Base-by-base conservation (phyloP, 2,329 filamentous ascomycete species). In the Leptosphaerulina australis region DNA sequence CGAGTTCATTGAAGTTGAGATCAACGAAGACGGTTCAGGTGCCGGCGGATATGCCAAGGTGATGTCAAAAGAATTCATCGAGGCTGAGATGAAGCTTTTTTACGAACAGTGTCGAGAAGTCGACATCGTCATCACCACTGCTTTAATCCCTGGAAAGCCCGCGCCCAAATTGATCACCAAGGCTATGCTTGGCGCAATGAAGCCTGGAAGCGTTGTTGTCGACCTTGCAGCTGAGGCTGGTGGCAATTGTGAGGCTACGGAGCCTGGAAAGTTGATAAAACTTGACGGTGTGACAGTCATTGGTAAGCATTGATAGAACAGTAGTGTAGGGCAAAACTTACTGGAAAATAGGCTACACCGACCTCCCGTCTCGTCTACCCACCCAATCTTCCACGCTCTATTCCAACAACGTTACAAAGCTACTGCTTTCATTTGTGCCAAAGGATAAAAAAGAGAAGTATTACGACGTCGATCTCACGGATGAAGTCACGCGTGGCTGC, bases 1-100 rank as follows among this genome's bases (percentile, higher is more conserved):
- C 14, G 91, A 96, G 66, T 96, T 95, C 64, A 83, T 96, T 60
- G 90, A 96, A 72, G 91, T 96, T 17, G 87, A 90, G 11, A 79
- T 96, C 17, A 72, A 93, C 59, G 91, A 96, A 73, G 90, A 94
- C 53, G 91, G 91, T 2, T 85, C 88, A 10, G 91, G 90, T 2
- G 85, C 88, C 7, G 91, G 91, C 21, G 91, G 91, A 12, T 96
- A 96, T 66, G 90, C 90, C 44, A 96, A 96, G 67, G 90, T 92
- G 67, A 96, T 96, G 91, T 94, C 90, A 45, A 91, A 93, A 66
- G 91, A 93, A 60, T 96, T 96, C 66, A 91, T 94, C 69, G 90
- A 91, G 53, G 91, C 91, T 5, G 90, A 96, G 71, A 95, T 95
- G 90, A 92, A 90, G 71, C 80, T 96, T 0, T 96, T 96, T 74